phyloP scores from a whole-genome alignment of 306 rosid species.

The Luffa aegyptiaca region DNA sequence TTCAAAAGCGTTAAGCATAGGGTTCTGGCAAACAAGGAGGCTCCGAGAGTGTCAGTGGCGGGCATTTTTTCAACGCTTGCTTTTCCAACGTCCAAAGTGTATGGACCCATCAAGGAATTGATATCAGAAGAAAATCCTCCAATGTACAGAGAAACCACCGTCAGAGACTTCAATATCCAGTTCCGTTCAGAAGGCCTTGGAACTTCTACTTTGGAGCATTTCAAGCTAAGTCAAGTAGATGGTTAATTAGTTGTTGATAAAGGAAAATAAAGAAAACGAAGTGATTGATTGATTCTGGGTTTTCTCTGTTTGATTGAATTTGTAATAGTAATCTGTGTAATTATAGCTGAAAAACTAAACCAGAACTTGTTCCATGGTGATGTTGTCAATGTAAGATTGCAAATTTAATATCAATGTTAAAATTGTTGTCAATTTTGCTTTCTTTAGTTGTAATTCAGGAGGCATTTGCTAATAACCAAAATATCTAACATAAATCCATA shows the following conservation, averaged over 20 bases:
- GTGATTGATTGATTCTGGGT: not conserved
- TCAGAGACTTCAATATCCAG: not conserved
- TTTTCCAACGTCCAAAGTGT: not conserved
- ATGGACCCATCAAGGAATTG: constrained; percentile 13
- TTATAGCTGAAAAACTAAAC: not conserved
- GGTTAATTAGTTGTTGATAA: not conserved
- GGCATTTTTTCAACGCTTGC: not conserved
- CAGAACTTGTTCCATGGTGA: not conserved
- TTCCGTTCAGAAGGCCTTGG: not conserved
- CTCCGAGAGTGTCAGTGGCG: constrained; percentile 16
- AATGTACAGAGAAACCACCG: constrained; percentile 2
- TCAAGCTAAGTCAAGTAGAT: not conserved
- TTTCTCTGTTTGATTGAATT: not conserved
- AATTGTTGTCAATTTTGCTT: not conserved
- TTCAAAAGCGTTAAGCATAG: constrained; percentile 12
- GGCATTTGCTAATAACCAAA: not conserved
- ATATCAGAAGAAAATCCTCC: constrained; percentile 3
- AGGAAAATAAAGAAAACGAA: too few species aligned
- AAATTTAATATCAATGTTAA: not conserved
- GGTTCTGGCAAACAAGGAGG: constrained; percentile 5
- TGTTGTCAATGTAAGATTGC: not conserved
- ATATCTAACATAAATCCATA: too few species aligned
- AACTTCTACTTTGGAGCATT: not conserved
- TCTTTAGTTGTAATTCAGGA: too few species aligned
- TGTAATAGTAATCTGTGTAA: too few species aligned